Evolutionary conservation across 129 eudicot species (phyloP).

Genomic region (Chrysanthemum makinoi): DNA sequence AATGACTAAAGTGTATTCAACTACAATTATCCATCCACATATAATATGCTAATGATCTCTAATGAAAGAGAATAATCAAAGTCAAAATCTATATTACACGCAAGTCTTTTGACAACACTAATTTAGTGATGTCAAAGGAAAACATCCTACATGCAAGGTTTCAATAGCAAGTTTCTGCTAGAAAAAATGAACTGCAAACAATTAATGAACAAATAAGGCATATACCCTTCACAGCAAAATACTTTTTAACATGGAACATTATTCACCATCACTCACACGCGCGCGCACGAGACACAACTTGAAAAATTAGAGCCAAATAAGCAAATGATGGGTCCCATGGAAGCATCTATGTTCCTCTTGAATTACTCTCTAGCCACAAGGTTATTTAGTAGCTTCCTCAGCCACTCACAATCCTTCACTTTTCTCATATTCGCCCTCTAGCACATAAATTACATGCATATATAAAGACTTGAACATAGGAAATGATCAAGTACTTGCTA

Average conservation of each 20-base stretch:
- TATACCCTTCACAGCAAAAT: background rate
- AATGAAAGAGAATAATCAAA: too few species aligned
- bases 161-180: background rate
- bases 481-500: constrained; percentile 8
- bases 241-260: constrained; percentile 5
- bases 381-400: constrained; percentile 21
- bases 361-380: constrained; percentile 25
- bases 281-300: background rate
- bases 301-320: constrained; percentile 15
- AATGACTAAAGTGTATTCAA: background rate
- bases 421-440: constrained; percentile 15
- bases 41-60: too few species aligned
- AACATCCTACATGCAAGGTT: background rate
- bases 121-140: background rate
- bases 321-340: constrained; percentile 17
- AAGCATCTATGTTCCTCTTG: constrained; percentile 9
- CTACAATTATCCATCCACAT: too few species aligned
- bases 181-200: background rate
- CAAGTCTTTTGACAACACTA: background rate
- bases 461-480: constrained; percentile 18
- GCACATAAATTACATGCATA: constrained; percentile 28
- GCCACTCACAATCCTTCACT: constrained; percentile 27
- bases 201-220: constrained; percentile 1
- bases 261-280: constrained; percentile 7
- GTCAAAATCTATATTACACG: too few species aligned